These are phyloP conservation scores for Dendrocalamus sinicus DNA, from an alignment of 176 grass and related monocot genomes.

Conservation along the genomic window DNA sequence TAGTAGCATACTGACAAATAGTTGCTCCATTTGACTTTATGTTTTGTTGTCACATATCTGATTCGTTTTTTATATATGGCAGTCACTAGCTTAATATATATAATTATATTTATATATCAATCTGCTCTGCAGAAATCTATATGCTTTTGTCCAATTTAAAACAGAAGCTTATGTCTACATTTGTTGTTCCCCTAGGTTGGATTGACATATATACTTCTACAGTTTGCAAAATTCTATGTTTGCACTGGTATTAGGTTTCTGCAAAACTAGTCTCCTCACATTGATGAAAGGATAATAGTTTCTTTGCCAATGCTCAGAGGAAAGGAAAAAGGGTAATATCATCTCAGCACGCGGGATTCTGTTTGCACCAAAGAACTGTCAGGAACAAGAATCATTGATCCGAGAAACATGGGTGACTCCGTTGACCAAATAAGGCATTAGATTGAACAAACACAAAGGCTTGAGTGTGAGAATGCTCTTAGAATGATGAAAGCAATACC, in stretches of 20 bases:
- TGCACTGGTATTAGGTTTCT: not conserved
- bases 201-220: not conserved
- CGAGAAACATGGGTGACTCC: not conserved
- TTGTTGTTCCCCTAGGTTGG: not conserved
- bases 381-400: not conserved
- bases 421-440: not conserved
- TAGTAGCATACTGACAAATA: not conserved
- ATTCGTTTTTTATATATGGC: not conserved
- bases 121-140: constrained; percentile 6
- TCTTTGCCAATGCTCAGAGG: not conserved
- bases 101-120: not conserved
- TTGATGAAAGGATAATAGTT: constrained; percentile 12
- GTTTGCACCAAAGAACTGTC: not conserved
- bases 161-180: not conserved
- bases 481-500: not conserved
- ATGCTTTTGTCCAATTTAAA: not conserved
- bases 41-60: not conserved
- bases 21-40: not conserved
- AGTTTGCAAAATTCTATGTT: not conserved
- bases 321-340: not conserved
- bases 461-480: not conserved
- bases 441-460: not conserved
- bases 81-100: not conserved
- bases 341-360: not conserved
- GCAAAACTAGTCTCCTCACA: not conserved